phyloP scores from a whole-genome alignment of 2,329 filamentous ascomycete species.

The Fusarium nelsonii region DNA sequence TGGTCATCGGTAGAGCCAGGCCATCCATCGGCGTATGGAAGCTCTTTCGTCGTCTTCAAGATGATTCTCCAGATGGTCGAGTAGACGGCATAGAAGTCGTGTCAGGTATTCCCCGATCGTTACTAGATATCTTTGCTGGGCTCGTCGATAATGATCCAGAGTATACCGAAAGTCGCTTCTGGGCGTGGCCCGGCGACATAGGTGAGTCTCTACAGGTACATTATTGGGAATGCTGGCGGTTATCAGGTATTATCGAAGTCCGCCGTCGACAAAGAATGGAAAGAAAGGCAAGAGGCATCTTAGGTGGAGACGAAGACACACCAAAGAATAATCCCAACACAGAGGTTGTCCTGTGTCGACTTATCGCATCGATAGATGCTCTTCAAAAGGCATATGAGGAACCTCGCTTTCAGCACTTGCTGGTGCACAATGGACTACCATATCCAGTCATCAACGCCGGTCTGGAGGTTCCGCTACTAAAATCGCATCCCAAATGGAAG shows the following conservation, averaged over 20 bases:
- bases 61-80: slow-evolving; percentile 22
- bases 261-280: slow-evolving; percentile 37
- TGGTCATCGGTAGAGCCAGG: slow-evolving; percentile 34
- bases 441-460: slow-evolving; percentile 38
- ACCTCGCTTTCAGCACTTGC: slow-evolving; percentile 36
- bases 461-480: slow-evolving; percentile 38
- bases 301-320: fast-evolving
- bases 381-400: slow-evolving; percentile 38
- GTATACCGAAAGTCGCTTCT: slow-evolving; percentile 36
- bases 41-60: slow-evolving; percentile 37
- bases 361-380: slow-evolving; percentile 43
- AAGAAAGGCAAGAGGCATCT: slow-evolving; percentile 12
- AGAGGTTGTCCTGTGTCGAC: slow-evolving; percentile 40
- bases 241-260: slow-evolving; percentile 40
- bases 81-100: slow-evolving; percentile 31
- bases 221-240: slow-evolving; percentile 43
- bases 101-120: slow-evolving; percentile 38
- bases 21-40: slow-evolving; percentile 43
- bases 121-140: slow-evolving; percentile 40
- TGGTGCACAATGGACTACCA: slow-evolving; percentile 39
- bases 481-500: slow-evolving; percentile 34
- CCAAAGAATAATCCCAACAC: slow-evolving; percentile 6
- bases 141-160: slow-evolving; percentile 40
- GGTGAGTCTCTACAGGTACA: slow-evolving; percentile 43
- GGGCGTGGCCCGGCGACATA: slow-evolving; percentile 40